Evolutionary conservation across 75 land plant species (phyloP), one percentile per base, ranked within the genome.

Genomic region (Picea glauca): DNA sequence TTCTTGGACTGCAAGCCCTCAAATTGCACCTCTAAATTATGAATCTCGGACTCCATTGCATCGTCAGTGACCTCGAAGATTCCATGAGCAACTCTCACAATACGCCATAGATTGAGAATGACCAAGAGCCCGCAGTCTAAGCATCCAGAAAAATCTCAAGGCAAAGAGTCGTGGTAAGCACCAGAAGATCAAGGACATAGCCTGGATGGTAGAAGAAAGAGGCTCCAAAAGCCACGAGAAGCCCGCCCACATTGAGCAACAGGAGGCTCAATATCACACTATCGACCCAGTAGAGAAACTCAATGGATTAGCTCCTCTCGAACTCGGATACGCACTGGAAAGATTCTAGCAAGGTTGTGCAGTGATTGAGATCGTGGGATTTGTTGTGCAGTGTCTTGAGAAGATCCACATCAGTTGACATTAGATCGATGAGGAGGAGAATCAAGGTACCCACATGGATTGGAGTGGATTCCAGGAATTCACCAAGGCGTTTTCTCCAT

Each of bases 11-110:
- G 65, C n/a, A 86, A 76, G 20, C 31, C 62, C 81, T 89, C 82
- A 23, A 91, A 74, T 80, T 84, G 81, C 13, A 57, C n/a, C 62
- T 83, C 54, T 11, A 91, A 31, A n/a, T 62, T 63, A 58, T 89
- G 78, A 32, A 91, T 85, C 74, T 87, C 78, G n/a, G 81, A 75
- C 83, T 91, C 89, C 83, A 88, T 87, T 21, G 91, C 85, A 75
- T 89, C 91, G 63, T 91, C 89, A 17, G 89, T 89, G 60, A 91
- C 80, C 83, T 84, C 63, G 26, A 26, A 26, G 26, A 26, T 26
- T 26, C 89, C 91, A 74, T 91, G 89, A 30, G 91, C 87, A 33
- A 91, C 91, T 58, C 93, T 79, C 81, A 91, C 86, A 33, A 91
- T 84, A 13, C 93, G 84, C 93, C 93, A 91, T 60, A 91, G 78